Base-by-base conservation (phyloP, 306 rosid species). In the Erythrophleum fordii region DNA sequence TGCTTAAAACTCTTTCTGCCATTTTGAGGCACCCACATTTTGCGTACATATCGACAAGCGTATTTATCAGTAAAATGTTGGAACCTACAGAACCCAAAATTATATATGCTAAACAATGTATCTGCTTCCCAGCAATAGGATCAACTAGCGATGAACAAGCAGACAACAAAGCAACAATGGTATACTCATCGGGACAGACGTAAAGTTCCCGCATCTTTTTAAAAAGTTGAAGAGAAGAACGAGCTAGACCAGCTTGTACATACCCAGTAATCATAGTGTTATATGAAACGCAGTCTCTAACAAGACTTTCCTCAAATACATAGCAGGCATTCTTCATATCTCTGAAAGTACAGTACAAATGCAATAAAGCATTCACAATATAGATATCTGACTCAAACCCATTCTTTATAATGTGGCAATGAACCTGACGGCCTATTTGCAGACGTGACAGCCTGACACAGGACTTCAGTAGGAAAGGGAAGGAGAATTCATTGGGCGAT, bases 11-110 rank as follows among this genome's bases (percentile, higher is more conserved):
- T 48, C 62, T 84, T 65, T 84, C 80, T 0, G 90, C 90, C 76
- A 72, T 56, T 42, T 60, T 81, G 75, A 82, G 74, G 60, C 67
- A 49, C 77, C 88, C 83, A 72, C 88, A 82, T 79, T 84, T 87
- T 0, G 88, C 88, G 23, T 87, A 87, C 88, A 87, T 82, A 76
- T 87, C 86, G 52, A 87, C 83, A 49, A 87, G 75, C 0, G 87
- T 76, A 9, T 79, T 87, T 80, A 76, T 52, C 72, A 87, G 67
- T 59, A 84, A 41, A 46, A 11, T 78, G 72, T 76, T 75, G 9
- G 44, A 77, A 37, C 75, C 67, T 1, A 74, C 31, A 44, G 45
- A 29, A 65, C 75, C 86, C 75, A 84, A 28, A 17, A 58, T 71
- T 74, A 58, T 81, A 56, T 79, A 77, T 11, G 72, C 65, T 66